Evolutionary conservation across 345 rosid species (phyloP), one percentile per base, ranked within the genome.

Genomic region (Turnera subulata): DNA sequence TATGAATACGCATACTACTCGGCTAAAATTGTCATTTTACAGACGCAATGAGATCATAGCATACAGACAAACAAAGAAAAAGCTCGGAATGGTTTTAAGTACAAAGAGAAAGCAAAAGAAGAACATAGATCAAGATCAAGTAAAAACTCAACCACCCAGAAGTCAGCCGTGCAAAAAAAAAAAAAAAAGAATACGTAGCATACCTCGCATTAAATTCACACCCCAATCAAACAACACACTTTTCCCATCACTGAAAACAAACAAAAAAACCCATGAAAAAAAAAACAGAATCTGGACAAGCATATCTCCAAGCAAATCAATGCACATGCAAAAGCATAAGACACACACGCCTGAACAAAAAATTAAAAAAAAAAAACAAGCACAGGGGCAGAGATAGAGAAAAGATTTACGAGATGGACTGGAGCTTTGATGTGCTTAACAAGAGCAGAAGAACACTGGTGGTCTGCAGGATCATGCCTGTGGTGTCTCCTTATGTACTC

Each of bases 401-500:
- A 35, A 55, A 23, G 14, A 9, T 2, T 74, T 84, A 92, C 96
- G n/a, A 84, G 94, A 66, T 79, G 95, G 74, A 92, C 82, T 56
- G 99, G 96, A 66, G 96, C 96, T 69, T 79, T 86, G 93, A 89
- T 79, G 69, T 82, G 93, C 69, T 86, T 89, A 35, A 79, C 73
- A 63, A 92, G 89, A 29, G 83, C 76, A 45, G 97, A 86, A 65
- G 76, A 76, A 66, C 94, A 84, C 97, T 92, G 99, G 66, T 86
- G 75, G 47, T 76, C 81, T 17, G 65, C 48, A 16, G 76, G 78
- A 75, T 84, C 78, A 44, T 78, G 95, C 37, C 53, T 73, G 64
- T 88, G 96, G 37, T 79, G 84, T 40, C 79, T 88, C 48, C 80
- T 71, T 11, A 81, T 65, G 65, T 64, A 75, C 67, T 91, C 95